Evolutionary conservation across 306 rosid genomes (phyloP).

Genomic region (Glycine latifolia): DNA sequence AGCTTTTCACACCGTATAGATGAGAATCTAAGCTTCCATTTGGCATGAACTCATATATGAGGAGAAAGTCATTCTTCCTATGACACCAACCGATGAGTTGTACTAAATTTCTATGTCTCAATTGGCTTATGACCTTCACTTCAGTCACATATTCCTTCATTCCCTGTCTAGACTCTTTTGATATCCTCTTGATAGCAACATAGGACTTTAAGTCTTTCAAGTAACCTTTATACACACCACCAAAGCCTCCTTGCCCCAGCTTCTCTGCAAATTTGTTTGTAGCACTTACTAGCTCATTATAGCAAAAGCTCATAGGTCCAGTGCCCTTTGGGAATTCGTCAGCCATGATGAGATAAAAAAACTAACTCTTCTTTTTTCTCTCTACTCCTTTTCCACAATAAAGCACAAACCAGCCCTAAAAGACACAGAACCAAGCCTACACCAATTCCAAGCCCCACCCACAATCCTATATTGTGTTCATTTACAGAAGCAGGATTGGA

Average conservation of each 20-base stretch:
- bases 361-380: slow-evolving; percentile 18
- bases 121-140: slow-evolving; percentile 55
- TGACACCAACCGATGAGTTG: slow-evolving; percentile 64
- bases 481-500: slow-evolving; percentile 1
- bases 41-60: slow-evolving; percentile 54
- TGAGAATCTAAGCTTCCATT: slow-evolving; percentile 59
- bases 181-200: slow-evolving; percentile 59
- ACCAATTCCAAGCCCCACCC: slow-evolving; percentile 45
- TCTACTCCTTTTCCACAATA: slow-evolving; percentile 38
- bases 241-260: slow-evolving; percentile 59
- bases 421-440: slow-evolving; percentile 21
- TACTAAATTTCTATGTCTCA: slow-evolving; percentile 52
- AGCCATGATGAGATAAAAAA: slow-evolving; percentile 46
- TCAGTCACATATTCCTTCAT: slow-evolving; percentile 51
- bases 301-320: slow-evolving; percentile 51
- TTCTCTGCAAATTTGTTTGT: slow-evolving; percentile 51
- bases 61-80: slow-evolving; percentile 49
- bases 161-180: slow-evolving; percentile 49
- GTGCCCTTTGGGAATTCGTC: slow-evolving; percentile 50
- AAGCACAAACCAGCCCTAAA: slow-evolving; percentile 4
- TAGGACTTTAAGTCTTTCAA: slow-evolving; percentile 36
- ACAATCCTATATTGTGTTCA: not conserved
- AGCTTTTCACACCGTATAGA: slow-evolving; percentile 24
- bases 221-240: slow-evolving; percentile 52
- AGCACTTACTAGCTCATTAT: slow-evolving; percentile 44